Evolutionary conservation across 148 eudicot genomes (phyloP), one percentile per base, ranked within the genome.

Genomic region (Silene uniflora): DNA sequence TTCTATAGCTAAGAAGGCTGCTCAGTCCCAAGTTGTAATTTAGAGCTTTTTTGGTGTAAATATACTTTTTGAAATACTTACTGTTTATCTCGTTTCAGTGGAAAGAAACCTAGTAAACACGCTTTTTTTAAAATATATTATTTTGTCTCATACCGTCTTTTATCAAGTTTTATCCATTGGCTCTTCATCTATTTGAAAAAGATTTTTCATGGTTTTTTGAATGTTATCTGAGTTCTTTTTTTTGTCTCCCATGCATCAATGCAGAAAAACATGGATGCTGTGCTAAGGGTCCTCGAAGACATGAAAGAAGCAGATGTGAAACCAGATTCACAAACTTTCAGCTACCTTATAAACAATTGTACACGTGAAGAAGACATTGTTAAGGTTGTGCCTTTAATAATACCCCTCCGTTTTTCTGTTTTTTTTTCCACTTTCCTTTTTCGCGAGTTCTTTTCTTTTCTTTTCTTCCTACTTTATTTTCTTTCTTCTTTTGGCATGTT

Each of bases 291-390:
- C 72, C 90, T 95, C 72, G 75, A 87, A 68, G 78, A 83, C 82
- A 95, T 95, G 98, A 85, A 95, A 75, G 61, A 79, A 27, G 89
- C 92, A 62, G 80, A 67, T 80, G 90, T 95, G 47, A 81, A 84
- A 76, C 96, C 96, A 68, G 90, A 95, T 85, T 85, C 92, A 64
- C 81, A 84, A 24, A 95, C 98, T 83, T 92, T 85, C 80, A 79
- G 89, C 83, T 87, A 82, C 83, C 93, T 95, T 62, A 88, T 95
- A 46, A 69, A 71, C 78, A 92, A 88, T 79, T 79, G 85, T 47
- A 73, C 77, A 66, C 8, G 66, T 35, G 93, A 90, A 85, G 87
- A 90, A 75, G 91, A 89, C 73, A 89, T 92, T 52, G 73, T 62
- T 52, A 90, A 89, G 98, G 98, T 93, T 58, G 46, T 74, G 19